Base-by-base conservation (phyloP, 805 yeast species). In the Candida nanaspora region DNA sequence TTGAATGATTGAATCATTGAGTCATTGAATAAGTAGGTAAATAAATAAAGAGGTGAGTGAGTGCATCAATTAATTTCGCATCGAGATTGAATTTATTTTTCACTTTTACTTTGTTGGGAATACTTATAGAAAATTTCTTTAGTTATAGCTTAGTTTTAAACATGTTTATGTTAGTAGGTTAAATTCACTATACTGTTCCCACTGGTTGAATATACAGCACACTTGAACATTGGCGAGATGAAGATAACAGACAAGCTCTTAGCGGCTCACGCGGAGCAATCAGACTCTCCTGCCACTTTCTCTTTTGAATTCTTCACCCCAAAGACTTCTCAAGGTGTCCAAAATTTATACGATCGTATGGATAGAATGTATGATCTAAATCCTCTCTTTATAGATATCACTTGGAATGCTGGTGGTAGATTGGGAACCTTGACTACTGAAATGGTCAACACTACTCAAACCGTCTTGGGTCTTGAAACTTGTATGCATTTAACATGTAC, bases 391-490 rank as follows among this genome's bases (percentile, higher is more conserved):
- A 80, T 93, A 44, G 98, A 93, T 58, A 85, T 93, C 47, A 93
- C 98, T 1, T 93, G 98, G 98, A 91, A 91, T 56, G 98, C 98
- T 3, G 98, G 98, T 32, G 98, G 98, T 6, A 73, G 94, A 37
- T 64, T 83, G 38, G 80, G 94, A 6, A 78, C 79, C 33, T 66
- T 88, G 47, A 88, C 98, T 20, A 83, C 88, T 28, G 98, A 93
- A 50, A 82, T 93, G 76, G 94, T 93, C 5, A 76, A 87, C 50
- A 87, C 95, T 3, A 78, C 97, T 1, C 95, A 89, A 51, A 80
- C 89, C 2, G 89, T 87, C 3, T 69, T 89, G 41, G 97, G 97
- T 8, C 68, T 91, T 45, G 98, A 91, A 55, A 91, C 98, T 0
- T 93, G 98, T 60, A 89, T 93, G 96, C 98, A 93, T 62, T 70